Evolutionary conservation across 441 rosid genomes (phyloP).

Genomic region (Gossypium gossypioides): DNA sequence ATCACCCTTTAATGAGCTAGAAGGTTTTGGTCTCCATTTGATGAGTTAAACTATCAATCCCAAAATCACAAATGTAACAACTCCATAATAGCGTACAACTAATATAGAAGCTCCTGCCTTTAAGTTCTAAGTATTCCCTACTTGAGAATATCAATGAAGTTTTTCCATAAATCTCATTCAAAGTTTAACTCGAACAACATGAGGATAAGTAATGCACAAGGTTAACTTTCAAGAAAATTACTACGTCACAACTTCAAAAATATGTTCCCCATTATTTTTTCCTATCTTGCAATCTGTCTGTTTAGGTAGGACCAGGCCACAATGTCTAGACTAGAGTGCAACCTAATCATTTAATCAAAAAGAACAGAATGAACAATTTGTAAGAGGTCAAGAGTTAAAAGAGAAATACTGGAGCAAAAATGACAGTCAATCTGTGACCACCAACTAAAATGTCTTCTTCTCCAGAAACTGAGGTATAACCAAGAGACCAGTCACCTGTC

Average conservation of each 20-base stretch:
- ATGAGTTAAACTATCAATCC: too few relatives aligned
- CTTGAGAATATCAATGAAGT: background rate
- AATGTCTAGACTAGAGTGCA: background rate
- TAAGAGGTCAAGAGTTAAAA: background rate
- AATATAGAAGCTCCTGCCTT: background rate
- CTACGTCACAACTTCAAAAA: background rate
- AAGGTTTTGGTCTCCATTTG: too few relatives aligned
- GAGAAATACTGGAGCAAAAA: conserved; percentile 64
- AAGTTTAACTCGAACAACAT: background rate
- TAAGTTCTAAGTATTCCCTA: background rate
- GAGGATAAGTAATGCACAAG: background rate
- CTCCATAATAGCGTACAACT: background rate
- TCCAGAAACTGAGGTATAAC: conserved; percentile 56
- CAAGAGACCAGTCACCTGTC: conserved; percentile 69
- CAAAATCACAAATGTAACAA: too few relatives aligned
- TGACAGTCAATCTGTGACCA: conserved; percentile 53
- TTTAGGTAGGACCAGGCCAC: background rate
- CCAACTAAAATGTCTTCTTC: conserved; percentile 72
- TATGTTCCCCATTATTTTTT: background rate
- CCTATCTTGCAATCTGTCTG: background rate
- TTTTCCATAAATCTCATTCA: background rate
- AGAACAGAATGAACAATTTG: background rate
- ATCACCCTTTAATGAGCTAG: too few relatives aligned
- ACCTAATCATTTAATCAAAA: background rate
- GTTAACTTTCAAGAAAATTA: conserved; percentile 5